Evolutionary conservation across 805 yeast genomes (phyloP).

Genomic region (Soucietia sequanensis): DNA sequence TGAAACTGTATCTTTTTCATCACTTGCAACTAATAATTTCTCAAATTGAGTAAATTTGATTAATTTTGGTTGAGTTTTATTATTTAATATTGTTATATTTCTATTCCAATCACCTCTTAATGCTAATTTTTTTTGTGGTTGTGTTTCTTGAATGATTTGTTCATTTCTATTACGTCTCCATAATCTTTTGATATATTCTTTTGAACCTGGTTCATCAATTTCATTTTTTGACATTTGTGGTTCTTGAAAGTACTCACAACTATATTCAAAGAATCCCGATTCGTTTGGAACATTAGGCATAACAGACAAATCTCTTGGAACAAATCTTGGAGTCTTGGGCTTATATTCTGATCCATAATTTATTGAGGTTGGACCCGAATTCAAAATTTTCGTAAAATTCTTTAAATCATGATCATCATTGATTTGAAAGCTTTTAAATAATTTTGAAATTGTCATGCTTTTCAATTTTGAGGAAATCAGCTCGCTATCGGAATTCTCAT

Average conservation of each 20-base stretch:
- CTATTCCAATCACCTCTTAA: conserved; percentile 84
- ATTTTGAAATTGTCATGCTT: conserved; percentile 30
- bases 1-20: conserved; percentile 78
- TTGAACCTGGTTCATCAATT: conserved; percentile 88
- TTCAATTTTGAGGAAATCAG: conserved; percentile 34
- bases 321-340: conserved; percentile 60
- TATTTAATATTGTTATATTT: conserved; percentile 56
- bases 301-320: conserved; percentile 29
- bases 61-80: conserved; percentile 75
- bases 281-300: conserved; percentile 51
- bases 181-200: conserved; percentile 72
- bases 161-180: conserved; percentile 95
- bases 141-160: conserved; percentile 80
- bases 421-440: conserved; percentile 38
- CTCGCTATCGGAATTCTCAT: conserved; percentile 23
- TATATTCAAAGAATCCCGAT: conserved; percentile 69
- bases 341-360: conserved; percentile 44
- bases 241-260: conserved; percentile 91
- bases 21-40: conserved; percentile 72
- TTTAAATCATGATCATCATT: conserved; percentile 41
- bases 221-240: conserved; percentile 89
- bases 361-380: conserved; percentile 33
- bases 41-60: conserved; percentile 89
- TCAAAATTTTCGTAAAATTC: conserved; percentile 34
- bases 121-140: conserved; percentile 82